Conservation (phyloP, 176 grass and related monocot species). For the Saccharum officinarum region DNA sequence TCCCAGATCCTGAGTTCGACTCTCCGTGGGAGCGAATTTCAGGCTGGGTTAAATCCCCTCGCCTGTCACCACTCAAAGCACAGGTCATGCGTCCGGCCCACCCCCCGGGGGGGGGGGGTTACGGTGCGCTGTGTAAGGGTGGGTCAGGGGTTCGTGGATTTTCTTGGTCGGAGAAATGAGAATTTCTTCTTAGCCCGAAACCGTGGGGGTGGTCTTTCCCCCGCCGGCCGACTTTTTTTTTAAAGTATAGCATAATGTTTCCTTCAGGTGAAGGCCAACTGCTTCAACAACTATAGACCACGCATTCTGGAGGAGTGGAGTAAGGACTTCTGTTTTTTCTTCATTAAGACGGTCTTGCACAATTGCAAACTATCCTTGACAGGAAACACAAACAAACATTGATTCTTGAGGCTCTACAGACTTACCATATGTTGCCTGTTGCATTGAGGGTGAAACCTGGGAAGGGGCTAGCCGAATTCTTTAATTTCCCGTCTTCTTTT, state of each 20-base stretch:
- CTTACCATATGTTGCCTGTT: constrained; percentile 71
- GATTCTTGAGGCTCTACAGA: constrained; percentile 5
- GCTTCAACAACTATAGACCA: not conserved
- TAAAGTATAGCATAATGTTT: not conserved
- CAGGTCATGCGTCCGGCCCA: too few species aligned
- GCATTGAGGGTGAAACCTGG: constrained; percentile 62
- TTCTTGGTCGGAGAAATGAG: too few species aligned
- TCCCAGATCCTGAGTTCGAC: too few species aligned
- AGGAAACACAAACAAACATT: constrained; percentile 15
- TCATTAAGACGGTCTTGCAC: not conserved
- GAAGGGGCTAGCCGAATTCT: constrained; percentile 54
- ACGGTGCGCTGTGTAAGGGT: too few species aligned
- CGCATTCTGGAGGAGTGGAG: not conserved
- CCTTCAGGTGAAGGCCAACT: not conserved
- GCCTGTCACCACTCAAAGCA: too few species aligned
- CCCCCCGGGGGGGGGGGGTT: too few species aligned
- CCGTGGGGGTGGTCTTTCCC: too few species aligned
- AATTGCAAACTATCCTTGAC: not conserved
- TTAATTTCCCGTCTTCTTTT: constrained; percentile 57
- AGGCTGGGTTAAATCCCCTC: too few species aligned
- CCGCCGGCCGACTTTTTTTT: too few species aligned
- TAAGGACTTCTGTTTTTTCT: not conserved
- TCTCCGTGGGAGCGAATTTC: too few species aligned
- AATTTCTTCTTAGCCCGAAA: too few species aligned
- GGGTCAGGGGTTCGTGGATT: too few species aligned